Base-by-base conservation (phyloP, 305 asterid species). In the Rubia tinctorum region DNA sequence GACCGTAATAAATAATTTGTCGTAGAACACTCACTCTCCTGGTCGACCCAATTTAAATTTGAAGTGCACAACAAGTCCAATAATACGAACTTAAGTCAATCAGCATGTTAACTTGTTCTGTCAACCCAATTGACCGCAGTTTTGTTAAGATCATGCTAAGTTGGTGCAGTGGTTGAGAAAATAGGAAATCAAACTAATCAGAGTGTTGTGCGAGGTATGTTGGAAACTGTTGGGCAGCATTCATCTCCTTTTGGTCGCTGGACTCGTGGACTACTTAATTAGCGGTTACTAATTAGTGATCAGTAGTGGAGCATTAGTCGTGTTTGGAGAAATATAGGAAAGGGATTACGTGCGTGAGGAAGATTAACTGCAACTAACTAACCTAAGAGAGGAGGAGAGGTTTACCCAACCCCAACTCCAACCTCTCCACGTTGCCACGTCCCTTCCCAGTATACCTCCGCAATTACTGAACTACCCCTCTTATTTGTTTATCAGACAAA, bases 321-420 rank as follows among this genome's bases (percentile, higher is more conserved):
- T 53, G 1, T 53, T 77, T 66, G 70, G 82, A 75, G 72, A 62
- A 69, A 69, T 68, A 40, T 59, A 59, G 68, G 65, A 61, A 45
- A 71, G 30, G 72, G 61, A 71, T 79, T 71, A 67, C 66, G 79
- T 71, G 18, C 59, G 59, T 53, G 59, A 53, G 7, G 80, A 70
- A 37, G 73, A 73, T 23, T 39, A 56, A 71, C 79, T 75, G 80
- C 84, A 86, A 72, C 86, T 59, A 84, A 85, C 82, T 72, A 51
- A 17, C 15, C 23, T 17, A 76, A 76, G 80, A 69, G 72, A 78
- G 79, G 78, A 77, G 86, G 78, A 77, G 86, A 80, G 76, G 91
- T 84, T 87, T 73, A 86, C 87, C 90, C 56, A 86, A 86, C 88
- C 77, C 90, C 82, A 80, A 53, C 59, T 81, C 84, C 85, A 86